Conservation (phyloP, 345 rosid genomes). For the Eucalyptus viminalis region DNA sequence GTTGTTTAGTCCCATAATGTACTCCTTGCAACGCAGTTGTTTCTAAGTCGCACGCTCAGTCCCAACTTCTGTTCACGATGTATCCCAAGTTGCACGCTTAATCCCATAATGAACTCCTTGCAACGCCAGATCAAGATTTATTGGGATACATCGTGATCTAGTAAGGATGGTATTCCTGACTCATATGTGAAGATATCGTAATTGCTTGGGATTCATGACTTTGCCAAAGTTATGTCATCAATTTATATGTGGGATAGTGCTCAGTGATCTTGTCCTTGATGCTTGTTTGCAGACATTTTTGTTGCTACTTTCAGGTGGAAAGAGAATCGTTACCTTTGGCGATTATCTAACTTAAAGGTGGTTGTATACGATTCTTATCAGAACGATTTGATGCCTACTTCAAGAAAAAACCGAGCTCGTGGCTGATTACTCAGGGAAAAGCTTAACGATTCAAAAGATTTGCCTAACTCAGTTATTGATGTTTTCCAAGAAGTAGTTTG, state of each 20-base stretch:
- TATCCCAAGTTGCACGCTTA: too few relatives aligned
- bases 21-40: background rate
- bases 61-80: too few relatives aligned
- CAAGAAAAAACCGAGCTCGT: background rate
- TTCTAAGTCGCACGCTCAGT: too few relatives aligned
- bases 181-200: background rate
- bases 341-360: background rate
- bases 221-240: background rate
- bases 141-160: background rate
- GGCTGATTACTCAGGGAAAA: background rate
- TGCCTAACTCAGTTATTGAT: background rate
- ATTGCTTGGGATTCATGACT: background rate
- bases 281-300: background rate
- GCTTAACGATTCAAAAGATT: background rate
- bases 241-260: background rate
- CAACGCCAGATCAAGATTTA: too few relatives aligned
- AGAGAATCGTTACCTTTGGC: background rate
- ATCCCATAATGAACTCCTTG: too few relatives aligned
- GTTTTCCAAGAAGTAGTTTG: background rate
- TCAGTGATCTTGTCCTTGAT: background rate
- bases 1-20: background rate
- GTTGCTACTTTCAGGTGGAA: background rate
- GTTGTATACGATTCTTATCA: background rate
- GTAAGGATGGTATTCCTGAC: background rate
- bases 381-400: background rate